Evolutionary conservation across 768 basidiomycete genomes (phyloP), one percentile per base, ranked within the genome.

Genomic region (Phlegmacium glaucopus): DNA sequence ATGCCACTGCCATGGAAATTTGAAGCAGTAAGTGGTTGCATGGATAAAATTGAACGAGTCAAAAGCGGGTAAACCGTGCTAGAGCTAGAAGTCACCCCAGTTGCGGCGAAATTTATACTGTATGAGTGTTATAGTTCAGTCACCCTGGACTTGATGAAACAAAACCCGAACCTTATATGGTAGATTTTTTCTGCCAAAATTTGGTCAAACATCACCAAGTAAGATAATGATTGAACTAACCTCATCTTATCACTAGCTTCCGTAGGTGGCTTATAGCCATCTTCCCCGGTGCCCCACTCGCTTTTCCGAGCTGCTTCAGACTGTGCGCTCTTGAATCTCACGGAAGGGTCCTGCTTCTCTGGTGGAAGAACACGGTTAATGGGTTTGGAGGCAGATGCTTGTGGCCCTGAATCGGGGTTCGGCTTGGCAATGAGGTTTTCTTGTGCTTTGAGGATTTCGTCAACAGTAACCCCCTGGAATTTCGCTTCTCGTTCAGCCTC

Each of bases 61-160:
- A 47, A 30, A 28, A 15, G 27, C 35, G n/a, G n/a, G 45, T 39
- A 25, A 37, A 48, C 44, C 25, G 29, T 36, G 26, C 38, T 46
- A 34, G 25, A 28, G 34, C 76, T 59, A 92, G 66, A 92, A 93
- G 65, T 93, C 90, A 36, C 87, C 88, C 89, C 90, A 93, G 56
- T 71, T 89, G 48, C 87, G 80, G 43, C 83, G 81, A 80, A 93
- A 91, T 69, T 92, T 93, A 67, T 91, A 92, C 90, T 92, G 81
- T 68, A 37, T 77, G 79, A 41, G 51, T 39, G 50, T 68, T 71
- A 79, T 82, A 54, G 39, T 56, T 85, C 57, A 88, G 76, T 57
- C 56, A 56, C 61, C 44, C 49, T 45, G 39, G 46, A 28, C 39
- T 52, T 6, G 18, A 17, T 16, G 38, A 26, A 43, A 36, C 25